Conservation (phyloP, 208 protist genomes). For the Trypanosomatidae sp. region DNA sequence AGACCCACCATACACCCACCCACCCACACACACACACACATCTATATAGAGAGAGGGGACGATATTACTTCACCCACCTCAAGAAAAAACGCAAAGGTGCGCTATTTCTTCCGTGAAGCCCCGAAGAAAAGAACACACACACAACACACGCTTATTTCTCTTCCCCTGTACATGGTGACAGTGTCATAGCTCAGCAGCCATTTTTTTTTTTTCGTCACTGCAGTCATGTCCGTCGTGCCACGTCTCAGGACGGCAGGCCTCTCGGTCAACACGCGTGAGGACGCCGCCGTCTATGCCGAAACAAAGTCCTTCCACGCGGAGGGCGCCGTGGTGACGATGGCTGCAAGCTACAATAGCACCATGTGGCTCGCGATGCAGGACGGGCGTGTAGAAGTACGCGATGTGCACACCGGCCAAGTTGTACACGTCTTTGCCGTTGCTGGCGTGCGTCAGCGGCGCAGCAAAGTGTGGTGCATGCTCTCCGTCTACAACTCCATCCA, state of each 20-base stretch:
- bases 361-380: slow-evolving; percentile 78
- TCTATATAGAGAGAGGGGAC: background rate
- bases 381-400: slow-evolving; percentile 70
- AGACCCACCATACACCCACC: background rate
- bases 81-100: background rate
- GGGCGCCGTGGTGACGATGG: slow-evolving; percentile 51
- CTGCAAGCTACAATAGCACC: slow-evolving; percentile 36
- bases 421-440: slow-evolving; percentile 55
- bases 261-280: background rate
- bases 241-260: background rate
- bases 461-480: slow-evolving; percentile 47
- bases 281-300: slow-evolving; percentile 27
- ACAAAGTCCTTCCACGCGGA: slow-evolving; percentile 40
- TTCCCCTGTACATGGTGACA: background rate
- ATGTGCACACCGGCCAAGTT: slow-evolving; percentile 51
- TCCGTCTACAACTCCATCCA: slow-evolving; percentile 25
- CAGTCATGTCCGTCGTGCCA: background rate
- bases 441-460: slow-evolving; percentile 21
- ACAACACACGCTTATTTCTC: background rate
- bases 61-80: background rate
- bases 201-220: background rate
- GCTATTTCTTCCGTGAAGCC: background rate
- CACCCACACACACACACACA: background rate
- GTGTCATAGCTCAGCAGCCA: background rate
- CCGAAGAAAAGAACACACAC: background rate